These are phyloP conservation scores for Cladosporium sp. DNA, from an alignment of 2,329 filamentous ascomycete genomes.

Conservation along the genomic window DNA sequence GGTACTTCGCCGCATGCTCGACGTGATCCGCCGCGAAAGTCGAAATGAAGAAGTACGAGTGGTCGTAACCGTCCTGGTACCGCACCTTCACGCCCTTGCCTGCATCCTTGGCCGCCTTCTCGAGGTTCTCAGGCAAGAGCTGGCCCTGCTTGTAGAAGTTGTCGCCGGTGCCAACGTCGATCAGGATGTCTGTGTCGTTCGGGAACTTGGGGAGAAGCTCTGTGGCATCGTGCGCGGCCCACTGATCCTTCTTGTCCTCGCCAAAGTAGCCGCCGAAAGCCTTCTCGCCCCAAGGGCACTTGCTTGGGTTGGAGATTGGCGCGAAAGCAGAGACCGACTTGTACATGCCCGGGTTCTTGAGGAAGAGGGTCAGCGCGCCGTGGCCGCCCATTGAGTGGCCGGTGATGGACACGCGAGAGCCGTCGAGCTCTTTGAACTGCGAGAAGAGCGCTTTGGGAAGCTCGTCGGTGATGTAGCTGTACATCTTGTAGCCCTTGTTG, in stretches of 20 bases:
- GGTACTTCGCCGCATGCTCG: slow-evolving; percentile 82
- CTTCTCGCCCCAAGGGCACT: slow-evolving; percentile 93
- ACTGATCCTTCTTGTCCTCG: slow-evolving; percentile 64
- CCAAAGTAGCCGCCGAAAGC: slow-evolving; percentile 91
- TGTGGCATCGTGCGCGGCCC: slow-evolving; percentile 88
- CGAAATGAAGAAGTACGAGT: slow-evolving; percentile 96
- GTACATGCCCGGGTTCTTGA: slow-evolving; percentile 88
- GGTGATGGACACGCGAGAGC: slow-evolving; percentile 69
- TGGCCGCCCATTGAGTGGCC: slow-evolving; percentile 98
- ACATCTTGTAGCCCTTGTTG: slow-evolving; percentile 82
- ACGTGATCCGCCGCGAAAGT: slow-evolving; percentile 87
- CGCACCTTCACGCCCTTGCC: slow-evolving; percentile 72
- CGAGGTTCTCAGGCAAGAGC: slow-evolving; percentile 88
- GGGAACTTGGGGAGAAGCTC: slow-evolving; percentile 78
- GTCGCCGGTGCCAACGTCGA: slow-evolving; percentile 92
- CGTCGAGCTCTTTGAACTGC: slow-evolving; percentile 68
- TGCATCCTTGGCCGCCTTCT: slow-evolving; percentile 70
- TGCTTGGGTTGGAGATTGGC: slow-evolving; percentile 79
- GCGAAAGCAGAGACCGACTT: slow-evolving; percentile 86
- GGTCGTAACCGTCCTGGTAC: slow-evolving; percentile 89
- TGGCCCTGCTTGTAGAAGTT: slow-evolving; percentile 96
- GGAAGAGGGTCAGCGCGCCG: slow-evolving; percentile 84
- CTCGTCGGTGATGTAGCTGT: slow-evolving; percentile 84
- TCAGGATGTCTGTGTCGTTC: slow-evolving; percentile 68
- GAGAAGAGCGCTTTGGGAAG: slow-evolving; percentile 73